phyloP scores from a whole-genome alignment of 2,329 filamentous ascomycete genomes.

The Xylariomycetidae sp. region DNA sequence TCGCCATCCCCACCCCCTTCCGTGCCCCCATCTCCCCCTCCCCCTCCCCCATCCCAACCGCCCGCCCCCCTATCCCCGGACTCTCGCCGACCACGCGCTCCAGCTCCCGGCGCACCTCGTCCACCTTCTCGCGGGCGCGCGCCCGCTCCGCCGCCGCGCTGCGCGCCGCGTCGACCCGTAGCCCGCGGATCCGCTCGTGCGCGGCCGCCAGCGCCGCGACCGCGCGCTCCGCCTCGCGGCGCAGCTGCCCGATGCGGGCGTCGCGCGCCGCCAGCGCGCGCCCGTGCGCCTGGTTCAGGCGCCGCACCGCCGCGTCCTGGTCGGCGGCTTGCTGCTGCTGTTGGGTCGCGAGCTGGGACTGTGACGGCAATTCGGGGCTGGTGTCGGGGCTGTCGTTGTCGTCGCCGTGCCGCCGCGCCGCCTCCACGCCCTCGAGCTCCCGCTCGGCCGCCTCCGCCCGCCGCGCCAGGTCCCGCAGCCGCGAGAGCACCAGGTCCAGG shows the following conservation, averaged over 20 bases:
- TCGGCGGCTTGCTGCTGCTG: slow-evolving; percentile 17
- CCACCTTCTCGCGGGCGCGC: slow-evolving; percentile 38
- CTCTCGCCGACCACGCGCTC: slow-evolving; percentile 31
- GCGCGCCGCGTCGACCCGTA: slow-evolving; percentile 40
- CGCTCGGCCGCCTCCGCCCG: slow-evolving; percentile 32
- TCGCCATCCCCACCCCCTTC: slow-evolving; percentile 3
- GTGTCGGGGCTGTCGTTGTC: not conserved
- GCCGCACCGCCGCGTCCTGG: slow-evolving; percentile 23
- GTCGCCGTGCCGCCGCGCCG: slow-evolving; percentile 5
- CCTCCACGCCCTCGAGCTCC: slow-evolving; percentile 36
- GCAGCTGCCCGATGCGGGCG: slow-evolving; percentile 41
- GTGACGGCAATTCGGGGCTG: no score
- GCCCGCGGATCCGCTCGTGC: slow-evolving; percentile 36
- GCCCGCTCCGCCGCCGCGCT: slow-evolving; percentile 32
- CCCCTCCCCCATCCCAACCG: not conserved
- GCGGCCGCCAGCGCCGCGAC: slow-evolving; percentile 34
- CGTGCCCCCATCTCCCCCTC: not conserved
- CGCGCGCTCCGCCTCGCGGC: slow-evolving; percentile 41
- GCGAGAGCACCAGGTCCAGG: slow-evolving; percentile 46
- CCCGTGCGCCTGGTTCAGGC: slow-evolving; percentile 37
- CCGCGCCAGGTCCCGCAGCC: slow-evolving; percentile 35
- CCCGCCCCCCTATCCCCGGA: slow-evolving; percentile 16
- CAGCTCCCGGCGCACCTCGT: slow-evolving; percentile 46
- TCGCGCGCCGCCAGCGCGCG: slow-evolving; percentile 45
- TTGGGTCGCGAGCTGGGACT: slow-evolving; percentile 30